Evolutionary conservation across 768 basidiomycete species (phyloP).

Genomic region (Termitomyces sp.): DNA sequence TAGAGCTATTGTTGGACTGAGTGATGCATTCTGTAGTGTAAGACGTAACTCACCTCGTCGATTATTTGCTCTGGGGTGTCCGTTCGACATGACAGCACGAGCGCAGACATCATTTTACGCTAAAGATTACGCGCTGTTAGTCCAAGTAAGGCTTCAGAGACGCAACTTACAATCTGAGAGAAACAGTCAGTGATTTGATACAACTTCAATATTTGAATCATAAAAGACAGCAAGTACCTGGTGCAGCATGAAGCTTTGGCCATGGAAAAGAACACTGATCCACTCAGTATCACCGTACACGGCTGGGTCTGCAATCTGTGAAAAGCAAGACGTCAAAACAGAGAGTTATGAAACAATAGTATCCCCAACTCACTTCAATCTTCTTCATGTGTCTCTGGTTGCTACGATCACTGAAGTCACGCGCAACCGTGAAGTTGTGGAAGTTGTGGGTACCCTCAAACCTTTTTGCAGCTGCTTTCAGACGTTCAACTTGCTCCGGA

Average conservation of each 20-base stretch:
- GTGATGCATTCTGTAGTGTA: neutral
- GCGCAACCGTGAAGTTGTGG: slow-evolving; percentile 93
- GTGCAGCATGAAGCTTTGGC: slow-evolving; percentile 98
- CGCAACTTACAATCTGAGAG: slow-evolving; percentile 43
- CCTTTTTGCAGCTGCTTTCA: slow-evolving; percentile 55
- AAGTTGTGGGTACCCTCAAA: slow-evolving; percentile 95
- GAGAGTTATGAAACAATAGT: neutral
- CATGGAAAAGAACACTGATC: slow-evolving; percentile 91
- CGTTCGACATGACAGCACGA: slow-evolving; percentile 79
- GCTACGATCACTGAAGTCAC: slow-evolving; percentile 79
- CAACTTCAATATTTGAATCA: neutral
- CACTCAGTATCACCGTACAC: slow-evolving; percentile 92
- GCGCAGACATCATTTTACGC: slow-evolving; percentile 95
- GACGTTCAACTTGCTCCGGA: slow-evolving; percentile 45
- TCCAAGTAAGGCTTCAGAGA: slow-evolving; percentile 11
- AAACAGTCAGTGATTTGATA: neutral
- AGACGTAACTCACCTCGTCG: slow-evolving; percentile 49
- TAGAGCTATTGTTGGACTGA: slow-evolving; percentile 51
- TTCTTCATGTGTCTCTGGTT: slow-evolving; percentile 86
- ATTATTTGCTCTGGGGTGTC: slow-evolving; percentile 72
- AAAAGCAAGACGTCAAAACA: neutral
- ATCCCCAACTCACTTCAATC: slow-evolving; percentile 57
- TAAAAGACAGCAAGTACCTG: slow-evolving; percentile 58
- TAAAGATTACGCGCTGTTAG: slow-evolving; percentile 29
- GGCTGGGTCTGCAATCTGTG: slow-evolving; percentile 76